A percentile compares a stretch with the other conserved stretches of the same genome.
Conservation (phyloP, 2,329 filamentous ascomycete genomes). For the Fonsecaea erecta region DNA sequence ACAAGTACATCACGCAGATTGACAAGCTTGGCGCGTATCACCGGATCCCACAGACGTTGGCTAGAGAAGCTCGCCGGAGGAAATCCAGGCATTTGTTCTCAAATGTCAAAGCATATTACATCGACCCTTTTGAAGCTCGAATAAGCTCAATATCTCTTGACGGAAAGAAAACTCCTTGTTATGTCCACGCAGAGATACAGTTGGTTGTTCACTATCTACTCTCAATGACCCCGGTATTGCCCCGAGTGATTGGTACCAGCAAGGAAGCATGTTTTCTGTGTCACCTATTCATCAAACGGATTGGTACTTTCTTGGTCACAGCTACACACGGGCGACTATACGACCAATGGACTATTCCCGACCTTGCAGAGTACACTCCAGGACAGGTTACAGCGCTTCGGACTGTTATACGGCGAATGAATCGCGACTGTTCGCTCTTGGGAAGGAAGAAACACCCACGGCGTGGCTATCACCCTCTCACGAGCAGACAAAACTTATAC, state of each 20-base stretch:
- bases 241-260: conserved; percentile 34
- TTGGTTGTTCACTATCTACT: conserved; percentile 31
- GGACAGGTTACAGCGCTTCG: not conserved
- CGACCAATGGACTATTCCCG: conserved; percentile 37
- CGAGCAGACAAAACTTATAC: not conserved
- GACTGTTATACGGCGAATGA: not conserved
- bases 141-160: conserved; percentile 11
- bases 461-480: not conserved
- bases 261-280: conserved; percentile 38
- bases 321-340: conserved; percentile 37
- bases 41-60: conserved; percentile 25
- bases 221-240: conserved; percentile 2
- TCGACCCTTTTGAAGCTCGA: conserved; percentile 18
- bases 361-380: conserved; percentile 23
- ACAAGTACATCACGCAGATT: conserved; percentile 29
- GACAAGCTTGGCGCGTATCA: conserved; percentile 35
- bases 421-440: not conserved
- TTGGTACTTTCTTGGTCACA: conserved; percentile 25
- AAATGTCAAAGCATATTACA: conserved; percentile 1
- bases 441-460: not conserved
- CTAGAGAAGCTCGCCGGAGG: conserved; percentile 14
- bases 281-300: conserved; percentile 34
- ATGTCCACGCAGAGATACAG: conserved; percentile 38
- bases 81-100: conserved; percentile 14
- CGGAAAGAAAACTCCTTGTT: conserved; percentile 17